Base-by-base conservation (phyloP, 345 rosid species). In the Dipteronia sinensis region DNA sequence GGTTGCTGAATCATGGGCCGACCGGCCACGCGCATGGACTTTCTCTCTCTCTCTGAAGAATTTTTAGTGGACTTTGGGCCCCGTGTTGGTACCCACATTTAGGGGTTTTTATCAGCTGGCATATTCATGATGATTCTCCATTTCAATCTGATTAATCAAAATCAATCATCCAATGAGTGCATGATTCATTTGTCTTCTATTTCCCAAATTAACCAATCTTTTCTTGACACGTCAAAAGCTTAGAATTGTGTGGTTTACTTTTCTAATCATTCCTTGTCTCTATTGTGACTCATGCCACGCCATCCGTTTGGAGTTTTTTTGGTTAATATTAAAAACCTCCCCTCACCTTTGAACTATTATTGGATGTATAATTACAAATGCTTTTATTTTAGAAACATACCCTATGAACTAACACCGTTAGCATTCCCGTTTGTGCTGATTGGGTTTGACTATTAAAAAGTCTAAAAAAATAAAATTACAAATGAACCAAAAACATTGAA, bases 11-110 rank as follows among this genome's bases (percentile, higher is more conserved):
- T 59, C 10, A 1, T 59, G 25, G 64, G 64, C 64, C 64, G 12
- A 27, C 64, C 64, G 64, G 25, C 64, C 64, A 59, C 64, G 64
- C 64, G 64, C 64, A 59, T 53, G 58, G n/a, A 53, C 17, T 59
- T 25, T 59, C 64, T 58, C 27, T n/a, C 19, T 44, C 10, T 42
- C 46, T 42, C n/a, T 58, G 20, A 4, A 49, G 55, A 49, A 49
- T 42, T 10, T 59, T 59, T 1, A 59, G 64, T 59, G 64, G 64
- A 59, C 12, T 19, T 4, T 58, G 63, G 63, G 63, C 63, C 63
- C 63, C 63, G 8, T 9, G 1, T 22, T 59, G 64, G 64, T 27
- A 11, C 22, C 27, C 22, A 59, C 58, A 15, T 53, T 16, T 49
- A 0, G 2, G n/a, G 58, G 16, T 49, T 49, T 49, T 49, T 12